Percentiles rank a stretch among this genome's conserved stretches.
phyloP scores from a whole-genome alignment of 139 green algal species.

The Chlorella ohadii region DNA sequence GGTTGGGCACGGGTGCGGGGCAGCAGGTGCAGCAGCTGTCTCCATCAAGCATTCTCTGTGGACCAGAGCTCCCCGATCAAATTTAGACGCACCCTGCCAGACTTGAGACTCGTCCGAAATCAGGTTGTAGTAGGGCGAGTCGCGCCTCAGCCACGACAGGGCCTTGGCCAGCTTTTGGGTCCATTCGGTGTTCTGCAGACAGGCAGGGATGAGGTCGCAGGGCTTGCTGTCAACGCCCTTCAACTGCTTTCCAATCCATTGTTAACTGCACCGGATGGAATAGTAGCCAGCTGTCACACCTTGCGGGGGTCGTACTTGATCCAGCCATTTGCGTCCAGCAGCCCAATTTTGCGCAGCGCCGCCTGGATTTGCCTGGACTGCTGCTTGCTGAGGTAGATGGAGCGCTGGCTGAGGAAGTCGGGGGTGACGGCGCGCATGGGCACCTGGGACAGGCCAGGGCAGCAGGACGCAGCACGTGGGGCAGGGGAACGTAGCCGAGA shows the following conservation, averaged over 20 bases:
- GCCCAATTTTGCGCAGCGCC: not conserved
- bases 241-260: not conserved
- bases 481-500: not conserved
- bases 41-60: no score
- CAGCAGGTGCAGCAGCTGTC: not conserved
- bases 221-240: not conserved
- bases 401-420: slow-evolving; percentile 8
- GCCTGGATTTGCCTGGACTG: not conserved
- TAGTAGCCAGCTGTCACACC: not conserved
- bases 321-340: not conserved
- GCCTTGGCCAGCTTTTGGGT: not conserved
- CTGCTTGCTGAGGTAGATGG: slow-evolving; percentile 5
- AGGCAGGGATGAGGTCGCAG: not conserved
- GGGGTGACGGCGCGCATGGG: not conserved
- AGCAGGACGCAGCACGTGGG: not conserved
- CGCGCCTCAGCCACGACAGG: slow-evolving; percentile 9
- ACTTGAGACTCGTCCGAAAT: slow-evolving; percentile 28
- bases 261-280: no score
- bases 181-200: slow-evolving; percentile 1
- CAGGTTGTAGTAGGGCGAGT: slow-evolving; percentile 10
- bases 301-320: slow-evolving; percentile 5
- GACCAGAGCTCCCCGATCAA: no score
- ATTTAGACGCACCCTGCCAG: slow-evolving; percentile 34
- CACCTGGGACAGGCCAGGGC: not conserved
- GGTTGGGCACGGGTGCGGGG: not conserved